Evolutionary conservation across 208 protist genomes (phyloP).

Genomic region (Wallacemonas rigidus): DNA sequence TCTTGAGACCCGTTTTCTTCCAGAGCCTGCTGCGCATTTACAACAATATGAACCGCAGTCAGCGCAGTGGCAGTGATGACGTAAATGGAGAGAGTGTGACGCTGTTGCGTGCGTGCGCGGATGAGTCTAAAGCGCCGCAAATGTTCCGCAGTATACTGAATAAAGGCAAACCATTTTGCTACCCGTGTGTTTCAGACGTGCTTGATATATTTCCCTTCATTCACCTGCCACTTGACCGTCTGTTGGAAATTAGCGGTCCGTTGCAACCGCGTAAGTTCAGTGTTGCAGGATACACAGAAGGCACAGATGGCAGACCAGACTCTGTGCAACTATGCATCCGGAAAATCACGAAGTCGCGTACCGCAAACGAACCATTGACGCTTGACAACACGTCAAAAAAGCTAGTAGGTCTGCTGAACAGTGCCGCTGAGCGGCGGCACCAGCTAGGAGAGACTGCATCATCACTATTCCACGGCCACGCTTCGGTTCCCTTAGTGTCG

Average conservation of each 20-base stretch:
- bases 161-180: slow-evolving; percentile 51
- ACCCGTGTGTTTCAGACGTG: slow-evolving; percentile 72
- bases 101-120: slow-evolving; percentile 57
- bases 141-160: slow-evolving; percentile 65
- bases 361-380: slow-evolving; percentile 3
- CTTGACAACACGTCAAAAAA: slow-evolving; percentile 8
- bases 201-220: slow-evolving; percentile 75
- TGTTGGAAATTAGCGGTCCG: slow-evolving; percentile 77
- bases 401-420: slow-evolving; percentile 23
- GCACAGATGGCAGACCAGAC: background rate
- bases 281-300: slow-evolving; percentile 35
- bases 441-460: background rate
- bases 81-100: slow-evolving; percentile 18
- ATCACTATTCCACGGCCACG: slow-evolving; percentile 1
- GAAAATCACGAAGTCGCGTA: slow-evolving; percentile 25
- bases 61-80: background rate
- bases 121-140: slow-evolving; percentile 35
- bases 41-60: slow-evolving; percentile 27
- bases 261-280: slow-evolving; percentile 79
- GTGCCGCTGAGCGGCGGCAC: slow-evolving; percentile 16
- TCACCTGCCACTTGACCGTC: slow-evolving; percentile 67
- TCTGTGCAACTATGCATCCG: slow-evolving; percentile 42
- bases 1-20: slow-evolving; percentile 78
- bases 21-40: slow-evolving; percentile 61
- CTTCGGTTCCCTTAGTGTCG: slow-evolving; percentile 1